Evolutionary conservation across 768 basidiomycete genomes (phyloP), one percentile per base, ranked within the genome.

Genomic region (Lactifluus echinatus): DNA sequence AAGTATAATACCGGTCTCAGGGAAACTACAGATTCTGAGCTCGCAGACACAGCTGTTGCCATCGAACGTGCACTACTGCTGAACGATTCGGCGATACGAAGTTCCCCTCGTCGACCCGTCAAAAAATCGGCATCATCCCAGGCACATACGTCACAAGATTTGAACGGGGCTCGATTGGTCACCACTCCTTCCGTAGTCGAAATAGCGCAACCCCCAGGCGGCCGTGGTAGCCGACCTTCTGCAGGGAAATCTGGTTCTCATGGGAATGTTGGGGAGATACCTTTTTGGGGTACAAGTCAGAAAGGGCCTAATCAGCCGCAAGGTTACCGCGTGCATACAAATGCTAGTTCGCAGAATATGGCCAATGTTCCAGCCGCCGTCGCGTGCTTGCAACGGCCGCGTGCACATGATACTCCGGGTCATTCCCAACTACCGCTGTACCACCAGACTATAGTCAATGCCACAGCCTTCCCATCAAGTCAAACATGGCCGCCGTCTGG

Each of bases 61-160:
- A 63, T 54, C 11, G 52, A 61, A 42, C 52, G 52, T 26, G 62
- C 48, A 24, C 23, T 55, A 21, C 17, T 29, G 0, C 31, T 44
- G 2, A 44, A 59, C 39, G 53, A 55, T 10, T 28, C 47, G 15
- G 26, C 34, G 5, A 21, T 43, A 5, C 40, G 7, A 44, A 17
- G 24, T 10, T 8, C 33, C 19, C 5, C 31, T 24, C 3, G 2
- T 12, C 34, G n/a, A 12, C 19, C 42, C 31, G 17, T 14, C 17
- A 8, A 50, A 10, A 40, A 12, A 31, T 29, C 33, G 33, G 31
- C 17, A 26, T 23, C 17, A 29, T 29, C 52, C 12, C 34, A 7
- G 8, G 19, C 28, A 29, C 14, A 14, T 28, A 10, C 15, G 34
- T 50, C 48, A 2, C 53, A 17, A 11, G 14, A n/a, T 33, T 28